These are phyloP conservation scores for Craterostigma plantagineum DNA, from an alignment of 257 asterid genomes.

Conservation along the genomic window DNA sequence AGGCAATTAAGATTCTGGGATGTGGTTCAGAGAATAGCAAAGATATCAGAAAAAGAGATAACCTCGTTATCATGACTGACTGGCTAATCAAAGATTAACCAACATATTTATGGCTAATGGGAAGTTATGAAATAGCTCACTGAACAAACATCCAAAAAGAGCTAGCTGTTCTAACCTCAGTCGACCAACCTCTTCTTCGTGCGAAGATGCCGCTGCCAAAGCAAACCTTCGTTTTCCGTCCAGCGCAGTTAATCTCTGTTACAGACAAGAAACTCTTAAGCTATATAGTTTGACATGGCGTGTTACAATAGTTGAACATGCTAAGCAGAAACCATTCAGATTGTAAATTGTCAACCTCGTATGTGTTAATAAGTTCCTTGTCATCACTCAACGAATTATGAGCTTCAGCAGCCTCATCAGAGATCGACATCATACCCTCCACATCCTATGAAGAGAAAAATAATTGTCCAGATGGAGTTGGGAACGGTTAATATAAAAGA, in stretches of 20 bases:
- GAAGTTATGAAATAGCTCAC: constrained; percentile 1
- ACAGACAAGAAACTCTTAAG: constrained; percentile 6
- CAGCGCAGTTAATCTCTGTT: constrained; percentile 77
- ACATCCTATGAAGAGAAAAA: constrained; percentile 44
- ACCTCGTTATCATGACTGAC: too few relatives aligned
- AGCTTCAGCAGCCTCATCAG: constrained; percentile 86
- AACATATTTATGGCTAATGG: too few relatives aligned
- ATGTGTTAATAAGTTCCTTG: constrained; percentile 81
- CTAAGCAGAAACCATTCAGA: too few relatives aligned
- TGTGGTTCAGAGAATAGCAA: too few relatives aligned
- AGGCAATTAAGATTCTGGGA: too few relatives aligned
- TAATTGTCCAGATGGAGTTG: constrained; percentile 10
- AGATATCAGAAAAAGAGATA: too few relatives aligned
- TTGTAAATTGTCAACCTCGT: constrained; percentile 31
- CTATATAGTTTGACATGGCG: too few relatives aligned
- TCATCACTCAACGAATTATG: constrained; percentile 77
- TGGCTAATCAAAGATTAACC: too few relatives aligned
- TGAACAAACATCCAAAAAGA: constrained; percentile 3
- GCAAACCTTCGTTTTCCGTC: constrained; percentile 98
- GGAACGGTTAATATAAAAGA: constrained; percentile 1
- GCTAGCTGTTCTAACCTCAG: constrained; percentile 57
- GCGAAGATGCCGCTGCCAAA: constrained; percentile 92
- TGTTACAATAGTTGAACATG: too few relatives aligned
- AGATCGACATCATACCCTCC: constrained; percentile 99
- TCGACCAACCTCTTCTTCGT: constrained; percentile 95